A percentile compares a stretch with the other conserved stretches of the same genome.
These are phyloP conservation scores for Sonneratia caseolaris DNA, from an alignment of 345 rosid genomes.

Conservation along the genomic window DNA sequence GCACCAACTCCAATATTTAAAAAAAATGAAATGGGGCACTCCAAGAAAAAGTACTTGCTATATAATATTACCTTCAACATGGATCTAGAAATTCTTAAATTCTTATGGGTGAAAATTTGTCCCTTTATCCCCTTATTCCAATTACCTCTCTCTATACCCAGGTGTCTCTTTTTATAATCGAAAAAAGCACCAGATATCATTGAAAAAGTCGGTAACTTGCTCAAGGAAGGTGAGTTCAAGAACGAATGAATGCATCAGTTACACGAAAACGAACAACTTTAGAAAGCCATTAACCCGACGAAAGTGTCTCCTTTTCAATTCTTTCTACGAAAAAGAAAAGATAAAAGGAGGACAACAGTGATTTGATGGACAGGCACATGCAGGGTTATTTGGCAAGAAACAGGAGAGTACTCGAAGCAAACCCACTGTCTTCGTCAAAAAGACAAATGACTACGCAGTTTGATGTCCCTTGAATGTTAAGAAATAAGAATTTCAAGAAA, in stretches of 20 bases:
- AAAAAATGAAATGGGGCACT: neutral
- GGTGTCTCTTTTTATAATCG: no score
- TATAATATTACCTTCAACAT: no score
- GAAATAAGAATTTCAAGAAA: neutral
- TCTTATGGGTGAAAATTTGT: no score
- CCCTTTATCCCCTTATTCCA: no score
- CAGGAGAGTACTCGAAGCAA: neutral
- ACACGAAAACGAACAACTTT: neutral
- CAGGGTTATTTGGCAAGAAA: neutral
- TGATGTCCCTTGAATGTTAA: neutral
- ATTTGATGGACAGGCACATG: conserved; percentile 2
- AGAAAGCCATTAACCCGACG: neutral
- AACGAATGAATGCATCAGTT: neutral
- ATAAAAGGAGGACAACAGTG: neutral
- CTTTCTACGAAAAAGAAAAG: neutral
- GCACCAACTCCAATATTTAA: neutral
- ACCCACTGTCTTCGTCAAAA: neutral
- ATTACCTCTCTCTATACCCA: no score
- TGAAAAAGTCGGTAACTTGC: neutral
- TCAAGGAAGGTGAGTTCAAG: neutral
- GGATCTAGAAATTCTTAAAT: no score
- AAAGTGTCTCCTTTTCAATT: neutral
- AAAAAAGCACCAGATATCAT: no score
- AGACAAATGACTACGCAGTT: neutral
- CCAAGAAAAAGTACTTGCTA: no score